Percentiles rank a stretch among this genome's conserved stretches.
These are phyloP conservation scores for Myriangium duriaei DNA, from an alignment of 2,329 filamentous ascomycete species.

Conservation along the genomic window DNA sequence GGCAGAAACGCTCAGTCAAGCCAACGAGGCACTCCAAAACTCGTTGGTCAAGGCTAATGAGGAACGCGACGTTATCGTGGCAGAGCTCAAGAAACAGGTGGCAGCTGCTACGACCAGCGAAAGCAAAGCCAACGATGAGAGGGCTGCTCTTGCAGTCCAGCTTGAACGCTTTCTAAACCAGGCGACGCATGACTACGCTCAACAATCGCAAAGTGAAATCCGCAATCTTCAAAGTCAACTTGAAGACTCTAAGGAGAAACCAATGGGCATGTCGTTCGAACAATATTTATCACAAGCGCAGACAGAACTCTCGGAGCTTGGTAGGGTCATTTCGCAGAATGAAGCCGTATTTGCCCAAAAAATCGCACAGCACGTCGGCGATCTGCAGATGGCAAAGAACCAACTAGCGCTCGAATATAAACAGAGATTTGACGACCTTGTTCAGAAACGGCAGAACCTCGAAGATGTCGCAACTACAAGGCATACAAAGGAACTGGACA, in stretches of 20 bases:
- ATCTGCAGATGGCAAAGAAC: slow-evolving; percentile 24
- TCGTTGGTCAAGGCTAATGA: neutral
- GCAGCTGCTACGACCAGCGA: slow-evolving; percentile 3
- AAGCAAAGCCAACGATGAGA: slow-evolving; percentile 3
- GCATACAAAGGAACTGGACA: slow-evolving; percentile 21
- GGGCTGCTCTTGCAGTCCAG: slow-evolving; percentile 6
- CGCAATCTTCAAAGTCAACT: slow-evolving; percentile 1
- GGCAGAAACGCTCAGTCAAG: neutral
- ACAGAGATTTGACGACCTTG: slow-evolving; percentile 20
- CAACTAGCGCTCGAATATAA: slow-evolving; percentile 23
- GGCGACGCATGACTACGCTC: neutral
- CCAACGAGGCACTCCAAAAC: slow-evolving; percentile 1
- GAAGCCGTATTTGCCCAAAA: slow-evolving; percentile 24
- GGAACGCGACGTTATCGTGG: slow-evolving; percentile 6
- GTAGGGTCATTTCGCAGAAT: slow-evolving; percentile 23
- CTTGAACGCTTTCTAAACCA: slow-evolving; percentile 11
- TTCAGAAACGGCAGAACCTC: slow-evolving; percentile 19
- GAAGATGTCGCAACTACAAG: slow-evolving; percentile 20
- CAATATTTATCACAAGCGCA: slow-evolving; percentile 24
- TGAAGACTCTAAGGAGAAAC: neutral
- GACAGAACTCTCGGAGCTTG: slow-evolving; percentile 22
- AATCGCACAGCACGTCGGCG: slow-evolving; percentile 25
- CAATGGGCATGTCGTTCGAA: slow-evolving; percentile 19
- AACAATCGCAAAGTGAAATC: neutral
- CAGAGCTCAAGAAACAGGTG: slow-evolving; percentile 4